These are phyloP conservation scores for Paradendryphiella salina DNA, from an alignment of 2,329 filamentous ascomycete genomes.

Conservation along the genomic window DNA sequence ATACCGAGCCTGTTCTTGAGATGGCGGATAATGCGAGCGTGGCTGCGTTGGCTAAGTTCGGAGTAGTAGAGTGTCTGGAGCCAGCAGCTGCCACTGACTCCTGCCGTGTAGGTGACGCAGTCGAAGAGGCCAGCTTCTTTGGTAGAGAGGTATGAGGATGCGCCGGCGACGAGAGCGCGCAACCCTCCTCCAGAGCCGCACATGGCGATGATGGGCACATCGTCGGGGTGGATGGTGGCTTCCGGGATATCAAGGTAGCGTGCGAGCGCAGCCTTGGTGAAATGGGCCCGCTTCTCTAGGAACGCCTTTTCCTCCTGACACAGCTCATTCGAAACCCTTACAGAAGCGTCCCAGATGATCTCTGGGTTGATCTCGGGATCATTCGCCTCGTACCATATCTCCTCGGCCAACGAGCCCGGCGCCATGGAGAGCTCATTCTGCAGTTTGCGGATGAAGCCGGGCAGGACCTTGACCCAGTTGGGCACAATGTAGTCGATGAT, in stretches of 20 bases:
- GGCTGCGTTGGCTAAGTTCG: slow-evolving; percentile 69
- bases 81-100: slow-evolving; percentile 96
- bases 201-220: slow-evolving; percentile 90
- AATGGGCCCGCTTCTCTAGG: slow-evolving; percentile 66
- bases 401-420: slow-evolving; percentile 83
- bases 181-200: slow-evolving; percentile 93
- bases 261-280: slow-evolving; percentile 74
- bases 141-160: slow-evolving; percentile 81
- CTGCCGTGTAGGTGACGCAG: slow-evolving; percentile 91
- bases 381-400: slow-evolving; percentile 91
- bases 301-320: slow-evolving; percentile 84
- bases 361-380: slow-evolving; percentile 84
- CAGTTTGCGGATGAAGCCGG: slow-evolving; percentile 77
- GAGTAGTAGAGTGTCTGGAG: slow-evolving; percentile 86
- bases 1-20: slow-evolving; percentile 81
- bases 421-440: slow-evolving; percentile 86
- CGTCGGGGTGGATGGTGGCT: slow-evolving; percentile 83
- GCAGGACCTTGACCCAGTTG: slow-evolving; percentile 77
- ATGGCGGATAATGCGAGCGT: slow-evolving; percentile 75
- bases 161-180: slow-evolving; percentile 84
- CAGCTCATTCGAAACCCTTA: slow-evolving; percentile 78
- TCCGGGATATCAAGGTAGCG: slow-evolving; percentile 79
- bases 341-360: slow-evolving; percentile 76
- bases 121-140: slow-evolving; percentile 89
- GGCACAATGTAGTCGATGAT: slow-evolving; percentile 76